Evolutionary conservation across 2,329 filamentous ascomycete species (phyloP).

Genomic region (Cladobotryum protrusum): DNA sequence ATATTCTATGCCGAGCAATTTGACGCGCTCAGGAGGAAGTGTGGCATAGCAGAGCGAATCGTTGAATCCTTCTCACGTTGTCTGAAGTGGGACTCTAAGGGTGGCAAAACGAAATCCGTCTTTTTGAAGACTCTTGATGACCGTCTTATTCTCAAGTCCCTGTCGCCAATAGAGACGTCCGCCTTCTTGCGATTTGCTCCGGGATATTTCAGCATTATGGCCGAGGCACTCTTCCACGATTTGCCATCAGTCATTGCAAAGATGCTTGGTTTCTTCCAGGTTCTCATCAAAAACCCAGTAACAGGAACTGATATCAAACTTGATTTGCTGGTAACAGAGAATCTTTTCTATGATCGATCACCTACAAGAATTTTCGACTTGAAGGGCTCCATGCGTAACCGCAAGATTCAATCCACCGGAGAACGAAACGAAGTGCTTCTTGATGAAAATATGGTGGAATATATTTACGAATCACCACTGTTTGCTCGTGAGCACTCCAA

Average conservation of each 20-base stretch:
- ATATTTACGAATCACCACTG: constrained; percentile 93
- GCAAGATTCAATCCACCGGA: constrained; percentile 91
- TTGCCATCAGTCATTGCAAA: constrained; percentile 96
- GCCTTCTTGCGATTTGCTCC: constrained; percentile 94
- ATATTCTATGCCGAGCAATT: constrained; percentile 99
- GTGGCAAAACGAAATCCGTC: constrained; percentile 94
- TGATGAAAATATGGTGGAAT: constrained; percentile 98
- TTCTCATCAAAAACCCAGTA: constrained; percentile 89
- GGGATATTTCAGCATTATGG: constrained; percentile 96
- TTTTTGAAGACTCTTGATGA: constrained; percentile 97
- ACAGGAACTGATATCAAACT: constrained; percentile 92
- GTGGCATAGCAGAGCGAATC: constrained; percentile 86
- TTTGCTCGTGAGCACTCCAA: constrained; percentile 96
- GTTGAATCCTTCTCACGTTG: constrained; percentile 92
- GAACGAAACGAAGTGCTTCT: constrained; percentile 94
- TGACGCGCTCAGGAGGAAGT: constrained; percentile 87
- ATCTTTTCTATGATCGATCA: constrained; percentile 90
- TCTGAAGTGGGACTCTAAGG: constrained; percentile 96
- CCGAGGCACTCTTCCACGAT: constrained; percentile 90
- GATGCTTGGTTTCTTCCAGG: constrained; percentile 97
- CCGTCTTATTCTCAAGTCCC: constrained; percentile 83
- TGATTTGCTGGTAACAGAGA: constrained; percentile 93
- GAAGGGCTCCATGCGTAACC: constrained; percentile 97
- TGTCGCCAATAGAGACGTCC: constrained; percentile 85
- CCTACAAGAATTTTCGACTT: constrained; percentile 90